Base-by-base conservation (phyloP, 2,329 filamentous ascomycete species). In the Aulographum hederae region DNA sequence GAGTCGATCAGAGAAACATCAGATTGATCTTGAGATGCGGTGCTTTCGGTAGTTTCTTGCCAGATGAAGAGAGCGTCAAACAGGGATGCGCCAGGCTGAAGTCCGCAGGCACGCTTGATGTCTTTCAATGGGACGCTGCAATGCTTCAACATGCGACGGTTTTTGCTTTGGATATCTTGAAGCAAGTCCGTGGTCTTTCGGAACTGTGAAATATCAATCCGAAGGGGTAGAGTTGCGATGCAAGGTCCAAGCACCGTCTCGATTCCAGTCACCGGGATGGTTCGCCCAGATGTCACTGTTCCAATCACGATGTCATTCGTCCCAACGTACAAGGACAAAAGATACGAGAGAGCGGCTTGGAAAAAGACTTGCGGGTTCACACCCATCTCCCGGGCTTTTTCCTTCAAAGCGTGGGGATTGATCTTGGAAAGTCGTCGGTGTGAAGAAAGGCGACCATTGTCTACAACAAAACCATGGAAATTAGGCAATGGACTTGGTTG, bases 41-140 rank as follows among this genome's bases (percentile, higher is more conserved):
- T 25, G 21, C 10, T 10, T 10, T 10, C 10, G 13, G 77, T 56
- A 0, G 74, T 78, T 45, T 92, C 76, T 43, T 94, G 85, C 61
- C 85, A 94, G 0, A 85, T 73, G 43, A 92, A 75, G 0, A 93
- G 57, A 1, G 74, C 65, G 41, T 92, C 79, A 41, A 86, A 93
- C 0, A 92, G 52, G 1, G 54, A 53, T 25, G 69, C 61, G 1
- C 63, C 58, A 1, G 69, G 59, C 18, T 61, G 53, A 1, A 76
- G 37, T 0, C 63, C 65, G 3, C 64, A 67, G 1, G 65, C 51
- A 40, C 66, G 69, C 43, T 71, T 75, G 39, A 93, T 79, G 2
- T 82, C 70, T 1, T 68, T 56, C 2, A 91, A 59, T 0, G 80
- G 63, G 4, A 84, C 44, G 1, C 58, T 57, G 15, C 66, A 67